These are phyloP conservation scores for Colletotrichum shisoi DNA, from an alignment of 2,329 filamentous ascomycete genomes.

Conservation along the genomic window DNA sequence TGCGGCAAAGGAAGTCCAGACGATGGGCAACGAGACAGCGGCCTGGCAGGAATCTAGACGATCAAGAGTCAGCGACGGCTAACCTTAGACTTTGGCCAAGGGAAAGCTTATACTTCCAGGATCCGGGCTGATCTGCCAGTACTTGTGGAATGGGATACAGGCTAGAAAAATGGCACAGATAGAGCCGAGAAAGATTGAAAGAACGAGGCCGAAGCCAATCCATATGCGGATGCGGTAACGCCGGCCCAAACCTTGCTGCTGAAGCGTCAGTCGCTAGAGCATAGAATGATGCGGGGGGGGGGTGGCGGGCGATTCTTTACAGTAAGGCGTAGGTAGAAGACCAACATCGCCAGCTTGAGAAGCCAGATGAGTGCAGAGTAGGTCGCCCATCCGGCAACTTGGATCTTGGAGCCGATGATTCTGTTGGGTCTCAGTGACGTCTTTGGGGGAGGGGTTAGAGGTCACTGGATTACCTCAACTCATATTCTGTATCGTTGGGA, in stretches of 20 bases:
- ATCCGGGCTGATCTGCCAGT: conserved; percentile 68
- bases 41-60: conserved; percentile 57
- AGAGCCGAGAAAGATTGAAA: conserved; percentile 58
- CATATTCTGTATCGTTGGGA: conserved; percentile 56
- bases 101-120: conserved; percentile 59
- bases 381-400: conserved; percentile 63
- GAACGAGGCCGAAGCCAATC: conserved; percentile 60
- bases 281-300: too few species aligned
- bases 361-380: conserved; percentile 64
- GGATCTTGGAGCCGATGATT: conserved; percentile 64
- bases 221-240: conserved; percentile 56
- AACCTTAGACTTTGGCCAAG: neutral
- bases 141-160: conserved; percentile 61
- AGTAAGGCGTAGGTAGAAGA: conserved; percentile 65
- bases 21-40: conserved; percentile 59
- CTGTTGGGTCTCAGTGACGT: conserved; percentile 43
- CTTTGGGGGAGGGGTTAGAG: too few species aligned
- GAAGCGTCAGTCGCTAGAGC: neutral
- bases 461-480: conserved; percentile 44
- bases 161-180: conserved; percentile 60
- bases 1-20: conserved; percentile 60
- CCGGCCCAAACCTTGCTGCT: conserved; percentile 50
- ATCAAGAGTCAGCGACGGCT: conserved; percentile 3
- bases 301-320: conserved; percentile 33
- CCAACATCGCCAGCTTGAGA: conserved; percentile 64